Conservation (phyloP, 129 eudicot species). For the Silybum marianum region DNA sequence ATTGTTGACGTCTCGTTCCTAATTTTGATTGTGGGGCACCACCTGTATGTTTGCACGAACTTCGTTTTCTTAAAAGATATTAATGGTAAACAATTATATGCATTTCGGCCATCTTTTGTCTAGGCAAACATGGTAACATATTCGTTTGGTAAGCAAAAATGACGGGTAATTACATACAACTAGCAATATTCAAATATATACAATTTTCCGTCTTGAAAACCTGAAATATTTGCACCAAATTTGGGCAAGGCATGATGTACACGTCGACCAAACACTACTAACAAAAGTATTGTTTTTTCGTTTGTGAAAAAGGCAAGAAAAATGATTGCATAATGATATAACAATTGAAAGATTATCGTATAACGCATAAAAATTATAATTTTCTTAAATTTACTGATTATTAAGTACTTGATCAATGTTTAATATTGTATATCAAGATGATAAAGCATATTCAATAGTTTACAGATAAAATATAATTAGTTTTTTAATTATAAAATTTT, state of each 20-base stretch:
- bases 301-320: background rate
- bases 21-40: constrained; percentile 23
- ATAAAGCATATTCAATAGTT: too few relatives aligned
- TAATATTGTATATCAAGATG: too few relatives aligned
- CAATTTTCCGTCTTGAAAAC: constrained; percentile 21
- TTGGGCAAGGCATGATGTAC: constrained; percentile 8
- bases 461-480: too few relatives aligned
- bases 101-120: constrained; percentile 21
- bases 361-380: too few relatives aligned
- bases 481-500: too few relatives aligned
- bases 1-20: constrained; percentile 6
- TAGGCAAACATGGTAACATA: constrained; percentile 21
- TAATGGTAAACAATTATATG: constrained; percentile 15
- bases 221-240: constrained; percentile 21
- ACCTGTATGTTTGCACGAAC: constrained; percentile 20
- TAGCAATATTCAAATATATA: constrained; percentile 12
- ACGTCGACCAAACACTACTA: background rate
- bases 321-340: background rate
- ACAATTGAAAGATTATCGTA: too few relatives aligned
- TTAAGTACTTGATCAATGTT: too few relatives aligned
- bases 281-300: background rate
- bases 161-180: constrained; percentile 19
- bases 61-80: background rate
- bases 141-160: constrained; percentile 6
- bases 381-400: too few relatives aligned